These are phyloP conservation scores for Yamadazyma spencermartinsiae DNA, from an alignment of 1,139 yeast genomes.

Conservation along the genomic window DNA sequence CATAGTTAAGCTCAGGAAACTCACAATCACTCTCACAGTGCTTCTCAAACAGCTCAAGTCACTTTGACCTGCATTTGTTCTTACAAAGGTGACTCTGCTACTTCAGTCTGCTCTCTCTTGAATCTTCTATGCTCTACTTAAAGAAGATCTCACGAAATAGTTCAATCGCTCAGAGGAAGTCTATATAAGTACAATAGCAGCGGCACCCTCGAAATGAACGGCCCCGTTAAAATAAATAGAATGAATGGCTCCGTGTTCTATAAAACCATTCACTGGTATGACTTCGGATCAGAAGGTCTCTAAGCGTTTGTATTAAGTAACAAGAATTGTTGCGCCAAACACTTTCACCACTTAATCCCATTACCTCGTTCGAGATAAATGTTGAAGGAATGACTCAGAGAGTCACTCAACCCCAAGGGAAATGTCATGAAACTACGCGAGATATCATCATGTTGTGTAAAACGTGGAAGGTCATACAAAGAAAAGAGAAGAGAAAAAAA, in stretches of 20 bases:
- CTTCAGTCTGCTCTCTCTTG: too few relatives aligned
- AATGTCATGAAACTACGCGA: constrained; percentile 51
- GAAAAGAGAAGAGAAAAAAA: constrained; percentile 12
- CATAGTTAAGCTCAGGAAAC: too few relatives aligned
- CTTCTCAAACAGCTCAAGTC: too few relatives aligned
- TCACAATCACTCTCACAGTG: not conserved
- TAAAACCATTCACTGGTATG: not conserved
- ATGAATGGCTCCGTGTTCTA: too few relatives aligned
- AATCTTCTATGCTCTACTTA: too few relatives aligned
- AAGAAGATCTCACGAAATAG: too few relatives aligned
- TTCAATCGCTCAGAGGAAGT: too few relatives aligned
- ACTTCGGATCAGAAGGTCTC: constrained; percentile 50
- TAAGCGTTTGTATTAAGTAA: constrained; percentile 49
- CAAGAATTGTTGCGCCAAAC: constrained; percentile 66
- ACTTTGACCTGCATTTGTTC: too few relatives aligned
- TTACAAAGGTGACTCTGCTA: too few relatives aligned
- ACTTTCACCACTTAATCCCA: constrained; percentile 58
- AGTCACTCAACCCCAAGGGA: constrained; percentile 49
- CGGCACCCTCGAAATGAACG: too few relatives aligned
- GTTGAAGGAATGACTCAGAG: constrained; percentile 41
- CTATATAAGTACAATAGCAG: too few relatives aligned
- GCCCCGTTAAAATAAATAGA: too few relatives aligned
- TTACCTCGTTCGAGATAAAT: constrained; percentile 36
- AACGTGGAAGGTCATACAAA: constrained; percentile 56
- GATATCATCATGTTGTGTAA: constrained; percentile 63